These are phyloP conservation scores for Mycotypha africana DNA, from an alignment of 371 early-diverging fungal species.

Conservation along the genomic window DNA sequence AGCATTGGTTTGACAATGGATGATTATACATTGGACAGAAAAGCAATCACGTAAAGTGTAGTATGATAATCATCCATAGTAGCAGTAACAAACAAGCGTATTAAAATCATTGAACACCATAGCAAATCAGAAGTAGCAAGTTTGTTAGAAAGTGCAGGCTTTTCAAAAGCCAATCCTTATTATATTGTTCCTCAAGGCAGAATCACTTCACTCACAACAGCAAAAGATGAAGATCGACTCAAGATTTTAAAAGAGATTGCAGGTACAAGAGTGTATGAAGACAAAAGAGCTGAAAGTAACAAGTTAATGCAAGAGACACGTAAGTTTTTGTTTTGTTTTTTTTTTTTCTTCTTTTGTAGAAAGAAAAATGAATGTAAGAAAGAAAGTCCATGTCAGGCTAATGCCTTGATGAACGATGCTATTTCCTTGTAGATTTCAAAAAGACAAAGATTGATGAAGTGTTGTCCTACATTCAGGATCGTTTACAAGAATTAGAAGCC, in stretches of 20 bases:
- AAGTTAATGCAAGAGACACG: slow-evolving; percentile 94
- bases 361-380: neutral
- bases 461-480: slow-evolving; percentile 83
- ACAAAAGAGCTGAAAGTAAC: slow-evolving; percentile 83
- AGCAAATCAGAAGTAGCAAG: slow-evolving; percentile 92
- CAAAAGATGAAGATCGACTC: slow-evolving; percentile 89
- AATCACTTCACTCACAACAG: slow-evolving; percentile 91
- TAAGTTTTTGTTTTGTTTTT: slow-evolving; percentile 22
- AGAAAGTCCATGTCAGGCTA: no score
- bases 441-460: slow-evolving; percentile 88
- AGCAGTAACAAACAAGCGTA: no score
- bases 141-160: slow-evolving; percentile 95
- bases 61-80: no score
- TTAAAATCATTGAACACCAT: no score
- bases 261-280: slow-evolving; percentile 97
- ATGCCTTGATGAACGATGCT: no score
- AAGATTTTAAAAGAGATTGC: slow-evolving; percentile 96
- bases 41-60: slow-evolving; percentile 76
- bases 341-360: neutral
- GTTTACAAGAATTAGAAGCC: slow-evolving; percentile 84
- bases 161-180: slow-evolving; percentile 97
- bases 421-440: slow-evolving; percentile 59
- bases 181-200: slow-evolving; percentile 99
- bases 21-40: slow-evolving; percentile 95
- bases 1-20: slow-evolving; percentile 96